These are phyloP conservation scores for Kwoniella bestiolae DNA, from an alignment of 768 basidiomycete species.

Conservation along the genomic window DNA sequence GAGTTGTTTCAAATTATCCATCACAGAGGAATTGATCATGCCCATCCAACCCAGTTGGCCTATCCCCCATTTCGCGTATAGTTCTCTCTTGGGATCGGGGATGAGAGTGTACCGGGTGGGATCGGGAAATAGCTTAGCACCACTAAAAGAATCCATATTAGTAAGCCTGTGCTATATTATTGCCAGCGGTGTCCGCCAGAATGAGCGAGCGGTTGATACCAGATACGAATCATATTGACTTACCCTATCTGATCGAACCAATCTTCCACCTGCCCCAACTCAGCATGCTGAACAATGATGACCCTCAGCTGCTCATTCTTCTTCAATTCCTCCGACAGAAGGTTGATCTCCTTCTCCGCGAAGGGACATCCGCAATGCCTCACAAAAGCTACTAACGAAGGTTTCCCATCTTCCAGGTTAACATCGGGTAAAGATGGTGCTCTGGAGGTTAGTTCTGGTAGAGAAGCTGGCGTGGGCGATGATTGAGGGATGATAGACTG, in stretches of 20 bases:
- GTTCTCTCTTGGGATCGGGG: conserved; percentile 2
- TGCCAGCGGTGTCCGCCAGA: too few relatives aligned
- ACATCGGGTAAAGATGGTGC: conserved; percentile 1
- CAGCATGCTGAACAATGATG: conserved; percentile 18
- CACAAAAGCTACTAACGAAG: conserved; percentile 12
- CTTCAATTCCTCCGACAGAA: conserved; percentile 7
- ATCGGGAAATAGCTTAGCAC: conserved; percentile 5
- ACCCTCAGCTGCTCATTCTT: conserved; percentile 5
- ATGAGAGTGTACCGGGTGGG: conserved; percentile 1
- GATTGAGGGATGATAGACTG: conserved; percentile 15
- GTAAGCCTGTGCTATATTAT: neutral
- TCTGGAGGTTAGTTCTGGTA: conserved; percentile 6
- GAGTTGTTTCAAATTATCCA: conserved; percentile 4
- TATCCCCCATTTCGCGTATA: conserved; percentile 21
- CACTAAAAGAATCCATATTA: neutral
- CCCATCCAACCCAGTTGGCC: conserved; percentile 14
- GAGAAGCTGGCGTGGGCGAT: neutral
- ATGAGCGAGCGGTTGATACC: too few relatives aligned
- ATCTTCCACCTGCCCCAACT: neutral
- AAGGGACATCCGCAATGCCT: conserved; percentile 20
- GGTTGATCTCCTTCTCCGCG: conserved; percentile 15
- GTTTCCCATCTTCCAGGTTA: neutral
- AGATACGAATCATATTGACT: too few relatives aligned
- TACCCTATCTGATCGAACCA: conserved; percentile 21
- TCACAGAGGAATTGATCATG: conserved; percentile 1